Conservation (phyloP, 228 moss, liverwort and hornwort species). For the Sphagnum fallax region DNA sequence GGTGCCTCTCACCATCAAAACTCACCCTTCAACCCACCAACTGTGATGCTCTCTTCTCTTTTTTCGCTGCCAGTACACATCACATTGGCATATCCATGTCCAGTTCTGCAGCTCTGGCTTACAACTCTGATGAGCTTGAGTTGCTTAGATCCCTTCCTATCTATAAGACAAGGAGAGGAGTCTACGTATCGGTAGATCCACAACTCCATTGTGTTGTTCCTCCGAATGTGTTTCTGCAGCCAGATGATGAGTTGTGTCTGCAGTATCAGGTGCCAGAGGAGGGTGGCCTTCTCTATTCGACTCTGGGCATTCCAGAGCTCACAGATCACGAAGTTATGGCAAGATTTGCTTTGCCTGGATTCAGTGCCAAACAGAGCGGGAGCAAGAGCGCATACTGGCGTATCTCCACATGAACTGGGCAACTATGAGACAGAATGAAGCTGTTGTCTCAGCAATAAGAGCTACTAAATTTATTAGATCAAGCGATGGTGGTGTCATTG, state of each 20-base stretch:
- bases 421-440: no score
- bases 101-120: conserved; percentile 20
- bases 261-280: no score
- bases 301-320: no score
- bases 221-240: conserved; percentile 68
- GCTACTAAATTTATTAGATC: conserved; percentile 69
- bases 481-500: conserved; percentile 15
- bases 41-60: conserved; percentile 65
- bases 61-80: conserved; percentile 46
- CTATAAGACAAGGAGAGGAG: conserved; percentile 61
- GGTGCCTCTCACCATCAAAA: no score
- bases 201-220: conserved; percentile 71
- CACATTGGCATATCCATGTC: neutral
- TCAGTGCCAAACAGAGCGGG: no score
- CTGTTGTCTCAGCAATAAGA: conserved; percentile 46
- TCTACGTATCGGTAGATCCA: conserved; percentile 48
- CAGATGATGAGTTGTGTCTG: conserved; percentile 67
- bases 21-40: no score
- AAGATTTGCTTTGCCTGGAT: no score
- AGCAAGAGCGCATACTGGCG: no score
- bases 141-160: conserved; percentile 71
- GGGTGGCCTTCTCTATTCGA: no score
- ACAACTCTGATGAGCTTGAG: conserved; percentile 42
- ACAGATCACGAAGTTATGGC: no score
- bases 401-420: no score